Evolutionary conservation across 164 flowering plant genomes (phyloP), one percentile per base, ranked within the genome.

Genomic region (Akebia trifoliata): DNA sequence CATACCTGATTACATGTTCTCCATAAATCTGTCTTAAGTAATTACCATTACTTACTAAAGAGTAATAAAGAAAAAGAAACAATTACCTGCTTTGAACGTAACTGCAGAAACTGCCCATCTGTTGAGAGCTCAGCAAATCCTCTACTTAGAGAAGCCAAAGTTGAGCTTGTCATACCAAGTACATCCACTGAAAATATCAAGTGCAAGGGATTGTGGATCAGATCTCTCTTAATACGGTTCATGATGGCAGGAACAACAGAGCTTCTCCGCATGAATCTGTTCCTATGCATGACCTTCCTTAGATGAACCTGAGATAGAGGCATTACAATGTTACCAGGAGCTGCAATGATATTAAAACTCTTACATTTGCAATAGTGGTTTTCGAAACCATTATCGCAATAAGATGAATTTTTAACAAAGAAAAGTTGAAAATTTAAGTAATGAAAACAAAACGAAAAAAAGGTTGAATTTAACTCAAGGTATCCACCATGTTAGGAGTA

Each of bases 51-150:
- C 52, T 43, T 24, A 52, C 8, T 17, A 6, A 14, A 29, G 50
- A 44, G 34, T 26, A 18, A 31, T 5, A 39, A 3, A 9, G 10
- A 40, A 46, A 36, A 31, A 65, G 8, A 22, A 45, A 35, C 9
- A 7, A 2, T 43, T 56, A 90, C 97, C 89, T 90, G 99, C 71
- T 90, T 90, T 53, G 95, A 81, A 17, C 99, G 92, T 54, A 90
- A 69, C 59, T 90, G 84, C 64, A 85, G 71, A 76, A 93, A 93
- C 68, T 86, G 97, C 35, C 95, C 97, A 77, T 93, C 99, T n/a
- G 97, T 93, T 34, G 99, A 93, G 51, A 93, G 93, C 71, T 87
- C 93, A 26, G 99, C 97, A 77, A 93, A 93, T 25, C 99, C 99
- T 81, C 78, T 93, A 68, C 99, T 81, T 43, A 93, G 81, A 56